Percentiles rank a stretch among this genome's conserved stretches.
phyloP scores from a whole-genome alignment of 306 rosid genomes.

The Herpetospermum pedunculosum region DNA sequence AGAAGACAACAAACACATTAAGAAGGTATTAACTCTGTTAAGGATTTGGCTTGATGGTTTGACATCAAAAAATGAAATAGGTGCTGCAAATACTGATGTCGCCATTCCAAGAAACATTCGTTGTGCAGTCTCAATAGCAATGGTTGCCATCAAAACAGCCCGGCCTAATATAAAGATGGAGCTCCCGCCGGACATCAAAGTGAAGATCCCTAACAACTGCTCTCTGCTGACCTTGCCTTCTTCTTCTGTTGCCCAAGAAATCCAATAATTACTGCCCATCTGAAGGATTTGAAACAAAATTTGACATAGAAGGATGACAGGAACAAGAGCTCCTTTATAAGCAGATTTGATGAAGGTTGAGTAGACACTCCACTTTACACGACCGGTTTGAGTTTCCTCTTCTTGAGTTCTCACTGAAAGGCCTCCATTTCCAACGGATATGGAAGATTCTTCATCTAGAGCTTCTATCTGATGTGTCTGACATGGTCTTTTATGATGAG shows the following conservation, averaged over 20 bases:
- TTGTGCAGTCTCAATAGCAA: constrained; percentile 70
- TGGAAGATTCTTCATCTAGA: constrained; percentile 28
- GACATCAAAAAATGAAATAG: constrained; percentile 66
- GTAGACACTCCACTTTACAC: constrained; percentile 85
- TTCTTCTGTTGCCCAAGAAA: constrained; percentile 78
- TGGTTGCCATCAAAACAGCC: constrained; percentile 57
- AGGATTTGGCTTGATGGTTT: constrained; percentile 85
- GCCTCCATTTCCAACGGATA: constrained; percentile 20
- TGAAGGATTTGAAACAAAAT: constrained; percentile 69
- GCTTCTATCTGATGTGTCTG: constrained; percentile 44
- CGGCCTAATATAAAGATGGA: constrained; percentile 79
- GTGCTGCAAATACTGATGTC: constrained; percentile 65
- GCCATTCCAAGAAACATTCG: constrained; percentile 67
- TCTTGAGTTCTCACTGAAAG: constrained; percentile 31
- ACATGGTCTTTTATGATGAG: constrained; percentile 20
- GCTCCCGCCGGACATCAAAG: constrained; percentile 68
- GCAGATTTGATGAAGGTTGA: constrained; percentile 66
- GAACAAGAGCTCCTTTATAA: constrained; percentile 71
- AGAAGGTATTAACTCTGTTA: constrained; percentile 46
- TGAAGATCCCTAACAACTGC: constrained; percentile 41
- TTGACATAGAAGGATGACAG: constrained; percentile 76
- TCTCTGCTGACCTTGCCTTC: constrained; percentile 29
- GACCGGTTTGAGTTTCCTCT: constrained; percentile 70
- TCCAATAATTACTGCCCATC: constrained; percentile 92
- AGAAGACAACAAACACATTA: neutral